These are phyloP conservation scores for Cutaneotrichosporon mucoides DNA, from an alignment of 1,284 basidiomycete genomes.

Conservation along the genomic window DNA sequence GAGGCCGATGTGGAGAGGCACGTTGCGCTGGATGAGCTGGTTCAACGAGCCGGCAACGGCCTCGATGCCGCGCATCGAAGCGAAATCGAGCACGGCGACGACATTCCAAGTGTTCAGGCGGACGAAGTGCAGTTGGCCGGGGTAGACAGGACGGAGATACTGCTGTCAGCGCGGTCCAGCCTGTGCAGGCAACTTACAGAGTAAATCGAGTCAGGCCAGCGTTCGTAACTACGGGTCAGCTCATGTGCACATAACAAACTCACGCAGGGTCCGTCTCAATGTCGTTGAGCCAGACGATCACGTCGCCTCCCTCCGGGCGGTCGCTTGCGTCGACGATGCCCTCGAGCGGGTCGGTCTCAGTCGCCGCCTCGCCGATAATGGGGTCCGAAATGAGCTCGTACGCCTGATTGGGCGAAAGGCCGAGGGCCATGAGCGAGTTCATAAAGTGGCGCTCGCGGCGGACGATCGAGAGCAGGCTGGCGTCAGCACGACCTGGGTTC, in stretches of 20 bases:
- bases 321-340: slow-evolving; percentile 84
- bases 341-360: slow-evolving; percentile 58
- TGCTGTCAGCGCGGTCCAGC: too few relatives aligned
- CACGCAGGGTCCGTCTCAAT: slow-evolving; percentile 71
- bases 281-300: slow-evolving; percentile 85
- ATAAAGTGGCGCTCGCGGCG: slow-evolving; percentile 70
- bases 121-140: slow-evolving; percentile 70
- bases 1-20: slow-evolving; percentile 77
- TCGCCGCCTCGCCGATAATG: slow-evolving; percentile 56
- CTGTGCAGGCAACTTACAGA: too few relatives aligned
- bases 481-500: slow-evolving; percentile 8
- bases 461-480: slow-evolving; percentile 63
- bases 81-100: slow-evolving; percentile 72
- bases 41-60: slow-evolving; percentile 61
- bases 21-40: slow-evolving; percentile 52
- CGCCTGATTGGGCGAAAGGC: slow-evolving; percentile 62
- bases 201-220: too few relatives aligned
- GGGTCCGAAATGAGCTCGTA: slow-evolving; percentile 67
- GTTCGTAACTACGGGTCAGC: too few relatives aligned
- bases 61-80: slow-evolving; percentile 58
- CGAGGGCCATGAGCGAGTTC: slow-evolving; percentile 58
- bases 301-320: slow-evolving; percentile 65
- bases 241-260: slow-evolving; percentile 22
- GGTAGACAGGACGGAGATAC: slow-evolving; percentile 43
- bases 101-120: slow-evolving; percentile 75